A percentile compares a stretch with the other conserved stretches of the same genome.
These are phyloP conservation scores for Tricholoma saponaceum DNA, from an alignment of 768 basidiomycete genomes.

Conservation along the genomic window DNA sequence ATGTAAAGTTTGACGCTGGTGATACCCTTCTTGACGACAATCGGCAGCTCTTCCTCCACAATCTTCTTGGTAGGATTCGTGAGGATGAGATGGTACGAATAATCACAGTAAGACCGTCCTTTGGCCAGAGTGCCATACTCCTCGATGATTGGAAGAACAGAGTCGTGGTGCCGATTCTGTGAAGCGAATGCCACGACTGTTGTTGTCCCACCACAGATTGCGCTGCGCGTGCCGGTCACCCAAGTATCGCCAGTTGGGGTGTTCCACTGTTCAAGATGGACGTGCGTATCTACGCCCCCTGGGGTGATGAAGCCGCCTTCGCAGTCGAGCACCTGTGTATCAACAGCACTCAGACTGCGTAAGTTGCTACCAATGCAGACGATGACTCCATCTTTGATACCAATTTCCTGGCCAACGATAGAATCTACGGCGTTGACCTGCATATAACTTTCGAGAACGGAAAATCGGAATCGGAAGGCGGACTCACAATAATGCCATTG, in stretches of 20 bases:
- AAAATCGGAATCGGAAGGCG: neutral
- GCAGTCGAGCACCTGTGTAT: neutral
- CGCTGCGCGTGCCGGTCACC: neutral
- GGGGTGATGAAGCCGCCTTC: neutral
- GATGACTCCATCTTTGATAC: neutral
- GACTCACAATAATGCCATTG: neutral
- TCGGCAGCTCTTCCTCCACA: neutral
- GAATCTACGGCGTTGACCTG: neutral
- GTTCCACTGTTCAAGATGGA: neutral
- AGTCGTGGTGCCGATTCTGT: neutral
- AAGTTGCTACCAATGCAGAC: neutral
- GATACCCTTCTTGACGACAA: neutral
- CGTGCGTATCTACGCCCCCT: neutral
- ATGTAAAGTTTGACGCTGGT: neutral
- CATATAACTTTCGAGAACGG: neutral
- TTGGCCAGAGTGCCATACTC: neutral
- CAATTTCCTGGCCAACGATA: neutral
- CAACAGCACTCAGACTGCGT: neutral
- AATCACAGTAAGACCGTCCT: neutral
- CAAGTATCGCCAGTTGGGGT: neutral
- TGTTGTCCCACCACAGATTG: neutral
- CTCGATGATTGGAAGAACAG: neutral
- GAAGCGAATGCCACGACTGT: neutral
- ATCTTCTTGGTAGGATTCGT: neutral
- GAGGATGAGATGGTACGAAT: neutral